Evolutionary conservation across 2,329 filamentous ascomycete genomes (phyloP), one percentile per base, ranked within the genome.

Genomic region (Tympanopsis confertula): DNA sequence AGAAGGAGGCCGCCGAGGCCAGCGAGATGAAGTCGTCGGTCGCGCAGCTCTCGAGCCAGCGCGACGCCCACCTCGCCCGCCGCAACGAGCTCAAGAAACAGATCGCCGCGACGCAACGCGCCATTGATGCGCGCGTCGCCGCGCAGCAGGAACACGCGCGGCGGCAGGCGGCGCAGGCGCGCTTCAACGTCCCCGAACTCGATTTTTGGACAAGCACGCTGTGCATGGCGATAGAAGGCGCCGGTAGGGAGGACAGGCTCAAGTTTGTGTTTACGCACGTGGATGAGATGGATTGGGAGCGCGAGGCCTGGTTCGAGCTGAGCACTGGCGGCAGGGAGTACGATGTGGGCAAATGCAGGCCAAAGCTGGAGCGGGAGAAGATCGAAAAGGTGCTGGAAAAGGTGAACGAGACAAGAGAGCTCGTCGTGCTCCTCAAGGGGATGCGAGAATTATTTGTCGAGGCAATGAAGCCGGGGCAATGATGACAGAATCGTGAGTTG

Each of bases 161-260:
- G 44, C 78, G 86, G 48, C 68, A 94, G 26, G 86, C 93, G 50
- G 74, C 81, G 2, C 89, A 96, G 62, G 76, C 83, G 38, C 76
- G 86, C 22, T 84, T 89, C 59, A 96, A 98, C 59, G 74, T 85
- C 32, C 91, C 91, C 0, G 91, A 98, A 63, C 70, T 98, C 35
- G 84, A 88, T 47, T 96, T 96, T 55, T 98, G 91, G 91, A 84
- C 94, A 56, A 82, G 82, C 39, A 91, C 89, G 54, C 66, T 98
- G 42, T 88, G 89, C 41, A 59, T 96, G 54, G 70, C 82, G 42
- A 93, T 98, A 52, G 89, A 96, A 54, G 89, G 89, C 2, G 84
- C 85, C 0, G 88, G 86, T 1, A 74, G 76, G 52, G 79, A 85
- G 44, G 88, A 95, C 59, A 73, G 84, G 19, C 67, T 98, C 48